phyloP scores from a whole-genome alignment of 768 basidiomycete species.

The Zangia roseola region DNA sequence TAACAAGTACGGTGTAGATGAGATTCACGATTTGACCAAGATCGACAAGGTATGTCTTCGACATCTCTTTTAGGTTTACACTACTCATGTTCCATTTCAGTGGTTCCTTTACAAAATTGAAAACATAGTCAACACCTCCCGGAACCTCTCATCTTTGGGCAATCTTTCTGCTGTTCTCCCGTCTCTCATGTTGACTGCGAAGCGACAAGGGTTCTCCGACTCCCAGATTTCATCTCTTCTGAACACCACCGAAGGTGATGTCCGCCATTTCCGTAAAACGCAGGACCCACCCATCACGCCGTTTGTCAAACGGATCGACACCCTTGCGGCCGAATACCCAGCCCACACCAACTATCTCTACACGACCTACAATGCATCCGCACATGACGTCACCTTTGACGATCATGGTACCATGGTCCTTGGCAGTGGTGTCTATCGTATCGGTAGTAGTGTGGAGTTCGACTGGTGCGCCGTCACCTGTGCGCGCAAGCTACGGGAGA shows the following conservation, averaged over 20 bases:
- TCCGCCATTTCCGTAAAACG: slow-evolving; percentile 85
- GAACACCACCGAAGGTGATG: slow-evolving; percentile 66
- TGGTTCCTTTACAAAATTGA: slow-evolving; percentile 99
- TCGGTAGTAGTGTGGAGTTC: slow-evolving; percentile 98
- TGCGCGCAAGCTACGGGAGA: slow-evolving; percentile 85
- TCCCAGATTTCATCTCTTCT: slow-evolving; percentile 85
- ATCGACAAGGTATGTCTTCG: slow-evolving; percentile 82
- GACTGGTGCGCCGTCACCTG: slow-evolving; percentile 99
- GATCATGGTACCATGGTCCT: slow-evolving; percentile 99
- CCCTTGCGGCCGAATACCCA: slow-evolving; percentile 97
- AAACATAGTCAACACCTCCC: slow-evolving; percentile 92
- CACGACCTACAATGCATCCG: slow-evolving; percentile 96
- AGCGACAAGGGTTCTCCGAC: slow-evolving; percentile 96
- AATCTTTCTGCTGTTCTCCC: slow-evolving; percentile 67
- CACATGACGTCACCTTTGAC: slow-evolving; percentile 93
- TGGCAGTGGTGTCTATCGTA: slow-evolving; percentile 96
- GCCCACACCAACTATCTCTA: slow-evolving; percentile 99
- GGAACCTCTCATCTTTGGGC: slow-evolving; percentile 65
- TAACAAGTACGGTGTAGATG: slow-evolving; percentile 86
- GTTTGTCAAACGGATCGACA: slow-evolving; percentile 99
- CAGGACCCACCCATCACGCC: slow-evolving; percentile 74
- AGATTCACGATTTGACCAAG: slow-evolving; percentile 91
- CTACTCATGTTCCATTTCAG: slow-evolving; percentile 36
- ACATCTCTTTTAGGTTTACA: not conserved
- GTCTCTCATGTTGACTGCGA: slow-evolving; percentile 82